These are phyloP conservation scores for Suillus occidentalis DNA, from an alignment of 768 basidiomycete species.

Conservation along the genomic window DNA sequence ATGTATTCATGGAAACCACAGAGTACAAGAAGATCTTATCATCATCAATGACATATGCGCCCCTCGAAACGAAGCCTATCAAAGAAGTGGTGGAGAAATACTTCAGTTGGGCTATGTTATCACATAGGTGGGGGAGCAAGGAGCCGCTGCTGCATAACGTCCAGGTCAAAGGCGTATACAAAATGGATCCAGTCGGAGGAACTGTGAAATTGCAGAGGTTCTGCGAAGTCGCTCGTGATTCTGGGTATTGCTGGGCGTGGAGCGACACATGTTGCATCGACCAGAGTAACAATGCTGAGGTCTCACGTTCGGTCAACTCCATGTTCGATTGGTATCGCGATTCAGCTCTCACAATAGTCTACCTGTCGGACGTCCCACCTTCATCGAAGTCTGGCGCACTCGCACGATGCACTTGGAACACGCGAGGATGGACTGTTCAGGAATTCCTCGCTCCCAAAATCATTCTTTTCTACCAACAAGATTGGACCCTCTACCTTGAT, in stretches of 20 bases:
- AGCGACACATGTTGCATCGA: slow-evolving; percentile 31
- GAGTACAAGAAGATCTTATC: background rate
- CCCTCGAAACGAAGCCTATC: background rate
- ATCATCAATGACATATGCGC: background rate
- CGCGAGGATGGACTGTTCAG: slow-evolving; percentile 26
- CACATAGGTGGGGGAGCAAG: slow-evolving; percentile 21
- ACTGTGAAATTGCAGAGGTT: slow-evolving; percentile 19
- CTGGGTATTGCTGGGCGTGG: slow-evolving; percentile 28
- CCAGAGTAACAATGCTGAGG: slow-evolving; percentile 27
- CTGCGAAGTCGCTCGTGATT: slow-evolving; percentile 18
- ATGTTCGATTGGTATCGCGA: slow-evolving; percentile 32
- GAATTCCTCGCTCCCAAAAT: slow-evolving; percentile 27
- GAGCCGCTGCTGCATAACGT: slow-evolving; percentile 20
- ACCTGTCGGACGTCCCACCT: slow-evolving; percentile 21
- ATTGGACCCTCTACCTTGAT: slow-evolving; percentile 19
- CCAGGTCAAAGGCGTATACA: slow-evolving; percentile 17
- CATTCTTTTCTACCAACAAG: slow-evolving; percentile 22
- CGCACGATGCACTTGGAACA: slow-evolving; percentile 24
- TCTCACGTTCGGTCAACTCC: slow-evolving; percentile 29
- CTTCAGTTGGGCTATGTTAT: slow-evolving; percentile 26
- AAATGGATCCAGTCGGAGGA: slow-evolving; percentile 14
- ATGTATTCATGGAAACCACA: background rate
- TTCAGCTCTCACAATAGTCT: slow-evolving; percentile 25
- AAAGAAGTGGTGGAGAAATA: slow-evolving; percentile 7
- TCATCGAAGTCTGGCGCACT: slow-evolving; percentile 15